Base-by-base conservation (phyloP, 2,329 filamentous ascomycete genomes). In the Colletotrichum costaricense region DNA sequence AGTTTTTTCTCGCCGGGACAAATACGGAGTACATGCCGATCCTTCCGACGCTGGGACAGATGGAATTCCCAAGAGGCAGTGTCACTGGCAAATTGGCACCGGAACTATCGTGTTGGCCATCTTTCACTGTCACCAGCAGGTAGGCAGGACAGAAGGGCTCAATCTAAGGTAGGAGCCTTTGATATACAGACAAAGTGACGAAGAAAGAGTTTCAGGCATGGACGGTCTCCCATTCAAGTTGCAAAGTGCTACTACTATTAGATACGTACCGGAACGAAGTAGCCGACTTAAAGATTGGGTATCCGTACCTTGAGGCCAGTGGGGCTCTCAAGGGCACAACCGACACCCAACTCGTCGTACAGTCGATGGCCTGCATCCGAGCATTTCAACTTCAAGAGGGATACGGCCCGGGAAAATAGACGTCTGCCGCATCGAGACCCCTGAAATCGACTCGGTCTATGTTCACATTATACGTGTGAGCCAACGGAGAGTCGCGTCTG, bases 281-380 rank as follows among this genome's bases (percentile, higher is more conserved):
- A 49, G 42, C 19, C 42, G 42, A 49, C 16, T 49, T 49, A 49
- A 22, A 49, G 8, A 19, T 49, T 8, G 38, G 38, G 38, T 42
- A 42, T 19, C 38, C 16, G 38, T 42, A 42, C 33, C 33, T 35
- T 12, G 33, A 49, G 19, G 42, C 33, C 12, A 30, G 66, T 60
- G 55, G 66, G 67, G 67, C 14, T 38, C 26, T 46, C 56, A 30
- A 73, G 60, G 62, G 46, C 71, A 73, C 67, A 71, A 42, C 38
- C 14, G 2, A 19, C 38, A 16, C 38, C 38, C 38, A 42, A 42
- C 38, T 42, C 38, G 38, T 14, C 38, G 38, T 42, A 8, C 38
- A 65, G 63, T 30, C 70, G 69, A 58, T 42, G 24, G 59, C 38
- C 38, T 42, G 28, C 60, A 54, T 35, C 46, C 54, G 52, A 62